Conservation (phyloP, 768 basidiomycete genomes). For the Pulveroboletus sp. region DNA sequence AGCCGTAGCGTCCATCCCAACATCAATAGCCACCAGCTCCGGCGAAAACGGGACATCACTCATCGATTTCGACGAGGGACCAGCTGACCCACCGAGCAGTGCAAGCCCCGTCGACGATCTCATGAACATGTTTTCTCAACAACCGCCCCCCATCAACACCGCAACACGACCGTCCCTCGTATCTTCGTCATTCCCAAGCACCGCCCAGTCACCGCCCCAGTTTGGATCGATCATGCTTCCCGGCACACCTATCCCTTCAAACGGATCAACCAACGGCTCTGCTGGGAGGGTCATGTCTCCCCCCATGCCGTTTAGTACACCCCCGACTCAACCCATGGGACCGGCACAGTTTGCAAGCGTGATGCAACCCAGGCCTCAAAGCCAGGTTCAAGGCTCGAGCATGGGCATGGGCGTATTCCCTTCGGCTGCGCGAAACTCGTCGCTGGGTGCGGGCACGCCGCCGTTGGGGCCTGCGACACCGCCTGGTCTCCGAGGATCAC, state of each 20-base stretch:
- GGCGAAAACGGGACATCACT: slow-evolving; percentile 44
- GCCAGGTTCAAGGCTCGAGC: slow-evolving; percentile 4
- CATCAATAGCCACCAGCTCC: slow-evolving; percentile 44
- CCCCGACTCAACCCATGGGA: background rate
- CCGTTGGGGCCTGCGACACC: slow-evolving; percentile 15
- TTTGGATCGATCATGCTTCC: slow-evolving; percentile 44
- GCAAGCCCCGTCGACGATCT: slow-evolving; percentile 51
- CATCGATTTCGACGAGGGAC: slow-evolving; percentile 73
- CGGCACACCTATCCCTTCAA: slow-evolving; percentile 34
- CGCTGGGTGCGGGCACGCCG: slow-evolving; percentile 8
- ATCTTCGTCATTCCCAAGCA: slow-evolving; percentile 14
- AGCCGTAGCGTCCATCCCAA: slow-evolving; percentile 66
- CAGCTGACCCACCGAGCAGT: slow-evolving; percentile 16
- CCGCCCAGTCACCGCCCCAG: slow-evolving; percentile 22
- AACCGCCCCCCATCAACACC: slow-evolving; percentile 22
- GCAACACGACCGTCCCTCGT: slow-evolving; percentile 25
- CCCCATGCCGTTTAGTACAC: slow-evolving; percentile 3
- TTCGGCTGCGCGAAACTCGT: slow-evolving; percentile 5
- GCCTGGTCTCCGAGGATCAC: slow-evolving; percentile 3
- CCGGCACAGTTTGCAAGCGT: slow-evolving; percentile 9
- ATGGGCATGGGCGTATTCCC: background rate
- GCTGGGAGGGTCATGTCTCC: slow-evolving; percentile 14
- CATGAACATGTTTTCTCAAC: slow-evolving; percentile 51
- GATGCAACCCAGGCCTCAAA: slow-evolving; percentile 19
- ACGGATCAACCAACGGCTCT: slow-evolving; percentile 14